phyloP scores from a whole-genome alignment of 2,329 filamentous ascomycete genomes.

The Coniochaeta pulveracea region DNA sequence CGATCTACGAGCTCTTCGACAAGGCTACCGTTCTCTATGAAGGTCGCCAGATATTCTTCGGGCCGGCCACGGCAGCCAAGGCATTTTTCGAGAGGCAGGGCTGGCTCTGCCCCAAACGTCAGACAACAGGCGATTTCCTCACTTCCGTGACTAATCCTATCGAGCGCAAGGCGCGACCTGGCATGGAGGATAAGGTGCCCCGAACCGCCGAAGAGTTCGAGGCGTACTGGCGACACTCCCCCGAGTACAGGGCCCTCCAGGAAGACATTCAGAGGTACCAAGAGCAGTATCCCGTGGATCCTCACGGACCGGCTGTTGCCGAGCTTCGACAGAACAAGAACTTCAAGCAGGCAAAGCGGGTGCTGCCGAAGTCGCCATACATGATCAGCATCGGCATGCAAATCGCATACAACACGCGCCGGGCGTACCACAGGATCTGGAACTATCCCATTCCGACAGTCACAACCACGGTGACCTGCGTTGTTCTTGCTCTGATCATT shows the following conservation, averaged over 20 bases:
- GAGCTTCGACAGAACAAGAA: conserved; percentile 36
- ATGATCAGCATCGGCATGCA: conserved; percentile 43
- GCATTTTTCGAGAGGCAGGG: conserved; percentile 58
- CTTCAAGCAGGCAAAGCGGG: conserved; percentile 37
- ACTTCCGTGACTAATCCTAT: conserved; percentile 55
- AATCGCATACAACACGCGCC: conserved; percentile 34
- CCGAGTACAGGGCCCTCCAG: conserved; percentile 28
- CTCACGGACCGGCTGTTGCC: conserved; percentile 18
- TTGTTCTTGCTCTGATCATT: conserved; percentile 48
- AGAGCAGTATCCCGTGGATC: conserved; percentile 24
- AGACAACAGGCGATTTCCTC: conserved; percentile 60
- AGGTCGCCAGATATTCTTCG: conserved; percentile 68
- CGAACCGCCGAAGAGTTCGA: conserved; percentile 62
- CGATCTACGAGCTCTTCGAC: conserved; percentile 62
- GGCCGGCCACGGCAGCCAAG: conserved; percentile 46
- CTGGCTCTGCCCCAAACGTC: conserved; percentile 53
- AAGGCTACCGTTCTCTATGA: conserved; percentile 66
- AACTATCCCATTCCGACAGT: conserved; percentile 36
- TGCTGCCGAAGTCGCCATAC: conserved; percentile 43
- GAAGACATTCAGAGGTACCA: conserved; percentile 44
- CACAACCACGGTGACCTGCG: conserved; percentile 31
- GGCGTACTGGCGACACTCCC: conserved; percentile 29
- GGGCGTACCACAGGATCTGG: conserved; percentile 40
- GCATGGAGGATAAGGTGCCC: conserved; percentile 51
- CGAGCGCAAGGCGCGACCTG: conserved; percentile 42